Evolutionary conservation across 1,284 basidiomycete species (phyloP), one percentile per base, ranked within the genome.

Genomic region (Melampsora abietis-canadensis): DNA sequence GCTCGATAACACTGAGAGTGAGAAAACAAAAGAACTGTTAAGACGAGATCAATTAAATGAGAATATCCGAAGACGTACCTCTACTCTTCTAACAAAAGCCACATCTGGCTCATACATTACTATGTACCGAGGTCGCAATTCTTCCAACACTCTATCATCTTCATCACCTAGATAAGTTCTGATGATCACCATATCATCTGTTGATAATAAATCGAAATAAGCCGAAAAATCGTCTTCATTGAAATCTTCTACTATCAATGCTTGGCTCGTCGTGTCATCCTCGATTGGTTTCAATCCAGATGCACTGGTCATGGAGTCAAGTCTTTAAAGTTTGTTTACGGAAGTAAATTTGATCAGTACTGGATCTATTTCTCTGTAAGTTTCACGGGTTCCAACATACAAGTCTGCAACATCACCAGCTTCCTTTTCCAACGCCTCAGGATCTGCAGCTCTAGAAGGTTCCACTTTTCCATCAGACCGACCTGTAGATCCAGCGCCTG

Each of bases 21-120:
- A 66, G 34, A 27, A 62, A 21, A 57, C n/a, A 24, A 57, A 57
- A 21, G n/a, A 14, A 40, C 34, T 27, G 44, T 31, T 19, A 7
- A 40, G 21, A 31, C 4, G 21, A 46, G 19, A 24, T 17, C n/a
- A 30, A 60, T 64, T 17, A 6, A 3, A 31, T 46, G 31, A 15
- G 68, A 65, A 40, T 76, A 48, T 59, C 24, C n/a, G 44, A 54
- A 44, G 14, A 77, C 85, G 77, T 75, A 93, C 92, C 86, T 99
- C 95, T 48, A 99, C 86, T 0, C 95, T 87, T 31, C 96, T 86
- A 48, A 98, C 88, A 79, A 98, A 98, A 66, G 94, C 90, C 78
- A 93, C 89, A 80, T 90, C 92, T 0, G 95, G 94, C 79, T 99
- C 96, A 79, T 91, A 94, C 90, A 98, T 91, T 61, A 98, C 88